Evolutionary conservation across 257 asterid species (phyloP), one percentile per base, ranked within the genome.

Genomic region (Solanum appendiculatum): DNA sequence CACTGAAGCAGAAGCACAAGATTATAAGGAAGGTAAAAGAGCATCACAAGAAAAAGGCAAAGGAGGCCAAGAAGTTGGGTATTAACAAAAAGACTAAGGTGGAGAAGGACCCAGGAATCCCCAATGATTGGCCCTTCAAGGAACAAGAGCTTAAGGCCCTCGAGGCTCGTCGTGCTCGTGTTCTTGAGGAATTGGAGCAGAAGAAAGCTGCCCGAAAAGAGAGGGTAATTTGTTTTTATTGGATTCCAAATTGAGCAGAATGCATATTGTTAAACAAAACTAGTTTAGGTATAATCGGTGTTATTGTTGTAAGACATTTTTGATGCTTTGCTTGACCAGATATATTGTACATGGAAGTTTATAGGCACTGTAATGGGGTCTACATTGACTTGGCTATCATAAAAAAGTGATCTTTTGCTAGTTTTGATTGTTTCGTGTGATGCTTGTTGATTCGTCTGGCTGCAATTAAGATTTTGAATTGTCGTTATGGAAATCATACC

Each of bases 111-210:
- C 98, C 97, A 1, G 99, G 98, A 1, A 94, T 97, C 56, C 98
- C 99, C 54, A 95, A 94, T 90, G 99, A 97, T 37, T 94, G 96
- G 98, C 99, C 99, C 10, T 95, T 95, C 84, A 97, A 94, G 95
- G 98, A 97, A 51, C 92, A 95, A 91, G 99, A 95, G 90, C 98
- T 95, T 87, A 93, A 93, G 89, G 98, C 98, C n/a, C 98, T 95
- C 31, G 97, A 95, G 88, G 92, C 48, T 44, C 95, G 98, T 64
- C 98, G 98, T 25, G 91, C 94, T 74, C 94, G 95, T 8, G 96
- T 93, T 4, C 78, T 92, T 9, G 94, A 95, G 48, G 99, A 94
- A 83, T 86, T 94, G 85, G 98, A 95, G 89, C 98, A 90, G 83
- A 95, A 94, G 93, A 94, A 95, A 93, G 97, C 95, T 25, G 98